Conservation (phyloP, 768 basidiomycete genomes). For the Calocera cornea region DNA sequence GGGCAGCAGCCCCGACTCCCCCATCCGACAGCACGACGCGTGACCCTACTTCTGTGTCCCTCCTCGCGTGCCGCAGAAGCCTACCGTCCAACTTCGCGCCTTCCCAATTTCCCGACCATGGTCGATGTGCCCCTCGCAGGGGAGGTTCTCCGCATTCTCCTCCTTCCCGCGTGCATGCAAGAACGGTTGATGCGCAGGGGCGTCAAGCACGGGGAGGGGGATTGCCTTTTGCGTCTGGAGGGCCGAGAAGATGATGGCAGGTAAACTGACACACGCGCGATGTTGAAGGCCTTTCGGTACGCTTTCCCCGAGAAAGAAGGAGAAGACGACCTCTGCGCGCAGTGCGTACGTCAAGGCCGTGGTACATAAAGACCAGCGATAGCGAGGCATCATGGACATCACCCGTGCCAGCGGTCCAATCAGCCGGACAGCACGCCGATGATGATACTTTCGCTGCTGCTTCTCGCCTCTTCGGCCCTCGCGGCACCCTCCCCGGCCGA, state of each 20-base stretch:
- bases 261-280: not conserved
- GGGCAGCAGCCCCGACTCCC: not conserved
- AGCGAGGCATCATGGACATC: not conserved
- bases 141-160: no score
- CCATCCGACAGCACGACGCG: not conserved
- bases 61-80: not conserved
- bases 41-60: not conserved
- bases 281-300: not conserved
- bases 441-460: not conserved
- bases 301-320: not conserved
- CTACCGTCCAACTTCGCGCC: not conserved
- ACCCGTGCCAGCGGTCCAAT: not conserved
- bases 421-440: not conserved
- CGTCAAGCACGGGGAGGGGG: not conserved
- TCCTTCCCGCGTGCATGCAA: not conserved
- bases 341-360: not conserved
- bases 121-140: no score
- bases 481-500: not conserved
- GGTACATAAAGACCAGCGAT: not conserved
- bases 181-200: not conserved
- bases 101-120: constrained; percentile 1
- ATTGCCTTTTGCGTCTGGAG: not conserved
- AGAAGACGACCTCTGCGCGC: not conserved
- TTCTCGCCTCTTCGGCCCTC: not conserved
- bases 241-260: not conserved